phyloP scores from a whole-genome alignment of 352 stramenopile species.

The Phytophthora colocasiae region DNA sequence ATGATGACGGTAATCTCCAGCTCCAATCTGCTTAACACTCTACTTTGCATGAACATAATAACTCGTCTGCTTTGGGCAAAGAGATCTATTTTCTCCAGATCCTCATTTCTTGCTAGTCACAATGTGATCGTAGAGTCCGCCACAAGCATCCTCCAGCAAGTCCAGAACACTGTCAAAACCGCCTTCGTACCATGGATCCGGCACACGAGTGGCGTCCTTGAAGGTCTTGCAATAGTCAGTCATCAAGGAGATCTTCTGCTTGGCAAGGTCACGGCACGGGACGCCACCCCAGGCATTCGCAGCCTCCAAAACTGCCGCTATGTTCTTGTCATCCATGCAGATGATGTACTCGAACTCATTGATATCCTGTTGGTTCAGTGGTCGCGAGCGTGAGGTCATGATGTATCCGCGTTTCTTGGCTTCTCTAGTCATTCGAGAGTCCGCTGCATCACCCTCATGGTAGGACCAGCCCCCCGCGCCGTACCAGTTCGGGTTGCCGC shows the following conservation, averaged over 20 bases:
- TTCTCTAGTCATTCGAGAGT: constrained; percentile 87
- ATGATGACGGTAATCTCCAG: constrained; percentile 37
- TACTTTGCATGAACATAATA: constrained; percentile 5
- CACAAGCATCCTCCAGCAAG: constrained; percentile 88
- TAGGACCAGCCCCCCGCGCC: constrained; percentile 80
- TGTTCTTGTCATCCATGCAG: constrained; percentile 91
- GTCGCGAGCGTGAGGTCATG: constrained; percentile 82
- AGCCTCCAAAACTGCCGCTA: constrained; percentile 79
- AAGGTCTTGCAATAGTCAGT: constrained; percentile 82
- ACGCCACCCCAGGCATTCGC: constrained; percentile 83
- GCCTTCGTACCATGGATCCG: constrained; percentile 90
- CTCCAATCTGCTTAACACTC: constrained; percentile 18
- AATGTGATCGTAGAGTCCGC: constrained; percentile 76
- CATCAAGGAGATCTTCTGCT: constrained; percentile 85
- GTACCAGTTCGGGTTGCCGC: constrained; percentile 85
- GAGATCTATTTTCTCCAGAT: constrained; percentile 10
- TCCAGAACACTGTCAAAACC: constrained; percentile 92
- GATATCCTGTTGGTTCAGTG: constrained; percentile 75
- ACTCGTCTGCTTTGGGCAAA: not conserved
- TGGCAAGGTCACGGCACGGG: constrained; percentile 52
- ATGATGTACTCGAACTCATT: constrained; percentile 90
- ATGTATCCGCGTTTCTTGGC: constrained; percentile 84
- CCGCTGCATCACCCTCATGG: constrained; percentile 86
- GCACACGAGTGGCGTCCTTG: constrained; percentile 62
- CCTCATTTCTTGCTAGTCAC: constrained; percentile 18